Percentiles rank a stretch among this genome's conserved stretches.
phyloP scores from a whole-genome alignment of 352 stramenopile species.

The Pythium scleroteichum region DNA sequence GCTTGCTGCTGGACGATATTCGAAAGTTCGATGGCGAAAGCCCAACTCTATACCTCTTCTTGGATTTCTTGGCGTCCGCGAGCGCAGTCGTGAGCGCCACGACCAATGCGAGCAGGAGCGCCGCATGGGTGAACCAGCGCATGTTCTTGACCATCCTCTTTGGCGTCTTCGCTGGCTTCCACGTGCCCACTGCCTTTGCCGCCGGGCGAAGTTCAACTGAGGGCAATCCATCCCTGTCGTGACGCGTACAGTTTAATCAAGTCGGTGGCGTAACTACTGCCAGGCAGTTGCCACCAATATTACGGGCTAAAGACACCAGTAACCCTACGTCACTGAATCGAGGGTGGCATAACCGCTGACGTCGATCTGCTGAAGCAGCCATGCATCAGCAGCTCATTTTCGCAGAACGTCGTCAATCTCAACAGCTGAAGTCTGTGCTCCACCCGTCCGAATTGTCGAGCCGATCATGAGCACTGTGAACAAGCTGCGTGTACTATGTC shows the following conservation, averaged over 20 bases:
- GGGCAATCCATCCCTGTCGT: slow-evolving; percentile 1
- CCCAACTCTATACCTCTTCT: slow-evolving; percentile 51
- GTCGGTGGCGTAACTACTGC: slow-evolving; percentile 5
- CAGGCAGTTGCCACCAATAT: background rate
- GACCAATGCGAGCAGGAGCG: slow-evolving; percentile 36
- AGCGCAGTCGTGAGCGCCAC: slow-evolving; percentile 23
- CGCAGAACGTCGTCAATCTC: slow-evolving; percentile 18
- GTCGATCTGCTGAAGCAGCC: slow-evolving; percentile 1
- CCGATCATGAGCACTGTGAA: slow-evolving; percentile 28
- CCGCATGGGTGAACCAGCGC: slow-evolving; percentile 28
- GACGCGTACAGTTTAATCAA: slow-evolving; percentile 16
- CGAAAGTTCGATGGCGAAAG: background rate
- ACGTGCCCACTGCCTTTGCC: slow-evolving; percentile 10
- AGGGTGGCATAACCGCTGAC: slow-evolving; percentile 4
- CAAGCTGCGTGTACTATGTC: slow-evolving; percentile 80
- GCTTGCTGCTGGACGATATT: background rate
- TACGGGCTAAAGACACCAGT: background rate
- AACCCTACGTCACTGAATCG: slow-evolving; percentile 1
- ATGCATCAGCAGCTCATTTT: slow-evolving; percentile 22
- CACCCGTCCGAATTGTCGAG: background rate
- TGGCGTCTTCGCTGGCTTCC: background rate
- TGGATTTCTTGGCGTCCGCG: slow-evolving; percentile 30
- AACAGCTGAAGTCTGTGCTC: background rate
- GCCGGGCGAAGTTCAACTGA: slow-evolving; percentile 27
- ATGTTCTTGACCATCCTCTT: slow-evolving; percentile 24